phyloP scores from a whole-genome alignment of 805 yeast genomes.

The Sugiyamaella marilandica region DNA sequence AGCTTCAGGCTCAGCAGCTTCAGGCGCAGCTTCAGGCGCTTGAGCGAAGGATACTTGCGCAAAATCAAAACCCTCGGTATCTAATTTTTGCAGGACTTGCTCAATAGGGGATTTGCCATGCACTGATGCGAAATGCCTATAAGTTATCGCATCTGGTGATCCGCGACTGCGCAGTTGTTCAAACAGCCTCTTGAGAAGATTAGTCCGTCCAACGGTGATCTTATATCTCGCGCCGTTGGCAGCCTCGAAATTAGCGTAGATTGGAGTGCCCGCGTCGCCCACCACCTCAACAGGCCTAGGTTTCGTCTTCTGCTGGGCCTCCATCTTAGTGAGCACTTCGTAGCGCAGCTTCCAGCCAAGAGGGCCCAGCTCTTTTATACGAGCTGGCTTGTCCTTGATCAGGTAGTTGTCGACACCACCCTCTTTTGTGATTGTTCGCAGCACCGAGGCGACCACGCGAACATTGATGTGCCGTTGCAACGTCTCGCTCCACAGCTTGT shows the following conservation, averaged over 20 bases:
- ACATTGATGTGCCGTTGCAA: slow-evolving; percentile 53
- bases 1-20: not conserved
- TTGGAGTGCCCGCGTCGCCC: slow-evolving; percentile 33
- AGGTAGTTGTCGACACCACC: slow-evolving; percentile 93
- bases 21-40: too few species aligned
- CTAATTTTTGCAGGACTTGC: slow-evolving; percentile 49
- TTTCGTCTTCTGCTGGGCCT: slow-evolving; percentile 39
- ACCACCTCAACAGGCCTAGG: slow-evolving; percentile 37
- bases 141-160: slow-evolving; percentile 42
- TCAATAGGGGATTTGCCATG: slow-evolving; percentile 44
- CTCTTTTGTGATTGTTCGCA: slow-evolving; percentile 82
- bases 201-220: slow-evolving; percentile 61
- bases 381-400: slow-evolving; percentile 78
- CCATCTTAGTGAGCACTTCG: slow-evolving; percentile 50
- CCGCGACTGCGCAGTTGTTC: slow-evolving; percentile 35
- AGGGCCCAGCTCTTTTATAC: slow-evolving; percentile 89
- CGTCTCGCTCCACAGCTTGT: slow-evolving; percentile 80
- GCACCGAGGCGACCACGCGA: slow-evolving; percentile 70
- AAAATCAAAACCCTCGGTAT: slow-evolving; percentile 37
- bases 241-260: slow-evolving; percentile 46
- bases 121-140: slow-evolving; percentile 43
- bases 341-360: slow-evolving; percentile 88
- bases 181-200: slow-evolving; percentile 41
- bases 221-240: slow-evolving; percentile 42
- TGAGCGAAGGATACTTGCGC: not conserved